Conservation (phyloP, 179 eudicot species). For the Dionaea muscipula region DNA sequence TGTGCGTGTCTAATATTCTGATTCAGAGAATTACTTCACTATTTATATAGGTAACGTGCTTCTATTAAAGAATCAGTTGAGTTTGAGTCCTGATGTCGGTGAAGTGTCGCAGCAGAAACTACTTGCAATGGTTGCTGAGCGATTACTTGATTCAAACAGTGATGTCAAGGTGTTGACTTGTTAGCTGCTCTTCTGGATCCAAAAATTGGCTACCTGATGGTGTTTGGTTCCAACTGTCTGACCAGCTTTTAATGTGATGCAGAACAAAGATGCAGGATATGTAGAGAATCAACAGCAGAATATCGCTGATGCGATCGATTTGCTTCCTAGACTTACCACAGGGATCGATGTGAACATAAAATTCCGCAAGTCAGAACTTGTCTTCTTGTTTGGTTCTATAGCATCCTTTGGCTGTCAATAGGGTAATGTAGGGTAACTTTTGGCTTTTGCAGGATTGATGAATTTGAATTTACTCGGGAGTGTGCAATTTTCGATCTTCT, state of each 20-base stretch:
- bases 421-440: background rate
- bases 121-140: slow-evolving; percentile 82
- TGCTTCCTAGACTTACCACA: slow-evolving; percentile 79
- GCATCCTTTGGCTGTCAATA: background rate
- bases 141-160: slow-evolving; percentile 73
- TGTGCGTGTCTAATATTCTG: too few species aligned
- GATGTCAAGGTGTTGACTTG: slow-evolving; percentile 43
- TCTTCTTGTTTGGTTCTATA: slow-evolving; percentile 5
- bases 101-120: slow-evolving; percentile 87
- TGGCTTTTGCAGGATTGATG: slow-evolving; percentile 56
- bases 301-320: slow-evolving; percentile 82
- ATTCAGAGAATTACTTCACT: background rate
- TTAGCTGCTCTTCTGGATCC: slow-evolving; percentile 4
- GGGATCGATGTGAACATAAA: slow-evolving; percentile 95
- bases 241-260: slow-evolving; percentile 18
- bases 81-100: slow-evolving; percentile 45
- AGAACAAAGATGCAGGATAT: slow-evolving; percentile 79
- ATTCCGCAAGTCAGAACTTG: slow-evolving; percentile 52
- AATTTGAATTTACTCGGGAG: slow-evolving; percentile 89
- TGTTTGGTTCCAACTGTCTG: background rate
- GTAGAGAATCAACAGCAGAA: slow-evolving; percentile 77
- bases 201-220: background rate
- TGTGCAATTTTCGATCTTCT: slow-evolving; percentile 88
- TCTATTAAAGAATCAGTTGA: slow-evolving; percentile 63
- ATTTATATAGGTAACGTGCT: slow-evolving; percentile 57